These are phyloP conservation scores for Trichoderma semiorbis DNA, from an alignment of 2,329 filamentous ascomycete genomes.

Conservation along the genomic window DNA sequence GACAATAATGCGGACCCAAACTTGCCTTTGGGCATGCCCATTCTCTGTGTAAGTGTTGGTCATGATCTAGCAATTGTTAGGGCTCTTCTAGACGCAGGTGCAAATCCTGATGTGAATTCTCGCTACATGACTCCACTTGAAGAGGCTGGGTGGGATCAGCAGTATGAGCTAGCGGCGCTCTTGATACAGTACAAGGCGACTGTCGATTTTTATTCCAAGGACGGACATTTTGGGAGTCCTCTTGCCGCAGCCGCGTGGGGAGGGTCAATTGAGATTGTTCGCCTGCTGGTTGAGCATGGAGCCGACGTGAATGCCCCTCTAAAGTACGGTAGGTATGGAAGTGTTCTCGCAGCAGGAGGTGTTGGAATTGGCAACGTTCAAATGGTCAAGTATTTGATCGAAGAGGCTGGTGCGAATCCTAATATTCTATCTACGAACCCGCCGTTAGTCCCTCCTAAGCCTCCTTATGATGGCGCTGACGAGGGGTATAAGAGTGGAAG, in stretches of 20 bases:
- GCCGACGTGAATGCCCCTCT: background rate
- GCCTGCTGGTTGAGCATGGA: background rate
- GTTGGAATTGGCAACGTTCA: accelerated
- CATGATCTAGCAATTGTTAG: background rate
- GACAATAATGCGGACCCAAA: background rate
- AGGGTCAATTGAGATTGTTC: background rate
- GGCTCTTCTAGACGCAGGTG: background rate
- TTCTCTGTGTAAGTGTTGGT: background rate
- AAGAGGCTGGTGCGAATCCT: background rate
- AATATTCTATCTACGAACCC: background rate
- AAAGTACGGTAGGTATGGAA: background rate
- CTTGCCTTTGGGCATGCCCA: background rate
- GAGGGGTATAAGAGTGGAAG: background rate
- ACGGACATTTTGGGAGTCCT: background rate
- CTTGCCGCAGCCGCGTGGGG: background rate
- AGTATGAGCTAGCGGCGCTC: background rate
- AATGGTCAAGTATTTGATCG: background rate
- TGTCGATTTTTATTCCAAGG: accelerated
- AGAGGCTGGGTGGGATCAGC: accelerated
- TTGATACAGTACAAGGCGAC: background rate
- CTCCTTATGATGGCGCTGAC: too few species aligned
- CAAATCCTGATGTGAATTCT: background rate
- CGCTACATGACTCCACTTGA: too few species aligned
- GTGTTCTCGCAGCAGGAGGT: background rate
- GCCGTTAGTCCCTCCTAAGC: background rate